Conservation (phyloP, 2,329 filamentous ascomycete species). For the Xylariomycetidae sp. region DNA sequence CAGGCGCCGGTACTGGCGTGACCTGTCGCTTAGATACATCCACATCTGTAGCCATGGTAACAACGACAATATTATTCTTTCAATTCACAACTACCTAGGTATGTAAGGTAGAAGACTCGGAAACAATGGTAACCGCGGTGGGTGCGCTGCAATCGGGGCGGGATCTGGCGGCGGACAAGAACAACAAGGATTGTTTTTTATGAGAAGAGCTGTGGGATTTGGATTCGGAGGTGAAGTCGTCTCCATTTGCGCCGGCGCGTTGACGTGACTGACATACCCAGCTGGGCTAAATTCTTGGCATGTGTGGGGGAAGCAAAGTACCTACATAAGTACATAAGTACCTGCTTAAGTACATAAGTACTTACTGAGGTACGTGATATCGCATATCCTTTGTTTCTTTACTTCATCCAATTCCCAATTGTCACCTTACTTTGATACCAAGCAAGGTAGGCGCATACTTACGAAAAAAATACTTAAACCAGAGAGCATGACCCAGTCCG, state of each 20-base stretch:
- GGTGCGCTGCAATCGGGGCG: not conserved
- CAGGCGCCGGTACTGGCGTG: constrained; percentile 22
- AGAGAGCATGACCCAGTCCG: too few relatives aligned
- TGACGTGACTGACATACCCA: too few relatives aligned
- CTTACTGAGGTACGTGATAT: too few relatives aligned
- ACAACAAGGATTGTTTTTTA: not conserved
- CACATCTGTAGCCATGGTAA: constrained; percentile 25
- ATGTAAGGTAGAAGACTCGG: not conserved
- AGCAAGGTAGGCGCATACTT: too few relatives aligned
- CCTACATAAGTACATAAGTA: not conserved
- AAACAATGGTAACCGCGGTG: not conserved
- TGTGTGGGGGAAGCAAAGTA: not conserved
- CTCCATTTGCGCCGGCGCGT: too few relatives aligned
- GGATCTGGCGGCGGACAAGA: not conserved
- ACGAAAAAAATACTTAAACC: too few relatives aligned
- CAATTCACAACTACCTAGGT: not conserved
- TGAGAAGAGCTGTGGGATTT: not conserved
- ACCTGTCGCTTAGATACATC: constrained; percentile 25
- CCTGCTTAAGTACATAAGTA: not conserved
- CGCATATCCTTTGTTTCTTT: too few relatives aligned
- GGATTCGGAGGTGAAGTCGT: too few relatives aligned
- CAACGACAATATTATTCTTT: constrained; percentile 3
- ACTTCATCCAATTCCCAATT: too few relatives aligned
- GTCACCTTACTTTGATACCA: too few relatives aligned
- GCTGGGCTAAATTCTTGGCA: too few relatives aligned